These are phyloP conservation scores for Didymosphaeria variabile DNA, from an alignment of 2,329 filamentous ascomycete species.

Conservation along the genomic window DNA sequence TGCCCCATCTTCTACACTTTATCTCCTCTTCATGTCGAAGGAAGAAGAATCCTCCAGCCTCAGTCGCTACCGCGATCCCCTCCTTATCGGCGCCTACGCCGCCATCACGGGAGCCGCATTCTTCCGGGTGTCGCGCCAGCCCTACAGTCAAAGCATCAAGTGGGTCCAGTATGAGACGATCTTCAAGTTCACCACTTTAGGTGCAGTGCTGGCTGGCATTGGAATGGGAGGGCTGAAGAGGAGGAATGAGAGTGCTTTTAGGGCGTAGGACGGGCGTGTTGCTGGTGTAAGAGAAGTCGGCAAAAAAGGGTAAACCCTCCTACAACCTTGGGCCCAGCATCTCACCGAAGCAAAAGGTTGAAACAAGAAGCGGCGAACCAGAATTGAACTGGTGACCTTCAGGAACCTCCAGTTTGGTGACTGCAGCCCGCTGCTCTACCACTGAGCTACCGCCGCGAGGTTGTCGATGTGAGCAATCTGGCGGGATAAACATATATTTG, in stretches of 20 bases:
- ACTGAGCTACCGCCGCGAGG: constrained; percentile 19
- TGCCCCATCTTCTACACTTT: neutral
- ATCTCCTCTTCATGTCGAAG: neutral
- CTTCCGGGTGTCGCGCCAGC: constrained; percentile 45
- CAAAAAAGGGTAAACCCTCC: neutral
- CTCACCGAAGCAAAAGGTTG: neutral
- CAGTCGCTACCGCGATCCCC: constrained; percentile 37
- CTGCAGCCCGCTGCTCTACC: constrained; percentile 21
- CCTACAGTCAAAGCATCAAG: constrained; percentile 44
- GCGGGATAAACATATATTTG: neutral
- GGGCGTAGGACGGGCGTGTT: neutral
- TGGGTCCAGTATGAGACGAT: constrained; percentile 50
- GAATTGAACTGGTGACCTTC: constrained; percentile 22
- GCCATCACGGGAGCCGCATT: constrained; percentile 45
- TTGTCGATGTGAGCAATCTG: neutral
- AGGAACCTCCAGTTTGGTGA: constrained; percentile 11
- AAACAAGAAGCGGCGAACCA: constrained; percentile 14
- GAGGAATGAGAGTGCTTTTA: neutral
- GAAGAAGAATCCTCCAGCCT: neutral
- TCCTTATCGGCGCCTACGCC: constrained; percentile 39
- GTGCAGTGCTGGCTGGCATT: constrained; percentile 36
- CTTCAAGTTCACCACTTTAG: constrained; percentile 47
- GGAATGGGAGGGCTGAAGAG: constrained; percentile 23
- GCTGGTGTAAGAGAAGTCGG: neutral
- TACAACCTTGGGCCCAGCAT: neutral